Percentiles rank a stretch among this genome's conserved stretches.
These are phyloP conservation scores for Hemisphaericaspora xylofermentans DNA, from an alignment of 1,139 yeast species.

Conservation along the genomic window DNA sequence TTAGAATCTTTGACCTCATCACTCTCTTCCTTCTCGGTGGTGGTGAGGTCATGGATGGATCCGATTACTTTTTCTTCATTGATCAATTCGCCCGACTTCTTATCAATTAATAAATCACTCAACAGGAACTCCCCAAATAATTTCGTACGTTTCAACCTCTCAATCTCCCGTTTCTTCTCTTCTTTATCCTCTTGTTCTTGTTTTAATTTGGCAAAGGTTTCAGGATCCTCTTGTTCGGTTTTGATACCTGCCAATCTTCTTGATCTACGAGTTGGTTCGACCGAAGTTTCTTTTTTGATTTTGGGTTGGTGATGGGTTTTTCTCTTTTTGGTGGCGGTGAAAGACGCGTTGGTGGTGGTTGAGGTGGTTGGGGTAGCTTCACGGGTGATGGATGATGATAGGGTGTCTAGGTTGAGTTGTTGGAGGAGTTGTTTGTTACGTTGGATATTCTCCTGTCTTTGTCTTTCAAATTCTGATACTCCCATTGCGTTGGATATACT, in stretches of 20 bases:
- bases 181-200: conserved; percentile 39
- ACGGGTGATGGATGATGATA: conserved; percentile 29
- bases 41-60: conserved; percentile 13
- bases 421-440: conserved; percentile 41
- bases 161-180: conserved; percentile 43
- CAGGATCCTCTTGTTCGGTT: conserved; percentile 37
- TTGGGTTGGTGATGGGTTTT: conserved; percentile 16
- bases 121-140: conserved; percentile 63
- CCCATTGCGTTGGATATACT: too few relatives aligned
- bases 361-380: conserved; percentile 19
- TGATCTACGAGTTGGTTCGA: conserved; percentile 59
- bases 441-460: conserved; percentile 55
- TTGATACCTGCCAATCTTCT: conserved; percentile 65
- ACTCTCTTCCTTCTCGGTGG: conserved; percentile 8
- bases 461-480: conserved; percentile 65
- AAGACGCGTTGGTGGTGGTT: conserved; percentile 11
- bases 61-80: conserved; percentile 28
- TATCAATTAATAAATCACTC: conserved; percentile 53
- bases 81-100: conserved; percentile 35
- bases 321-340: conserved; percentile 11
- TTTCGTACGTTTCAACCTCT: conserved; percentile 51
- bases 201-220: conserved; percentile 31
- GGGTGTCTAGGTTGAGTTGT: conserved; percentile 37
- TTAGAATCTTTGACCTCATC: conserved; percentile 25
- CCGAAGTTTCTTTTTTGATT: conserved; percentile 17